phyloP scores from a whole-genome alignment of 768 basidiomycete genomes.

The Lactarius akahatsu region DNA sequence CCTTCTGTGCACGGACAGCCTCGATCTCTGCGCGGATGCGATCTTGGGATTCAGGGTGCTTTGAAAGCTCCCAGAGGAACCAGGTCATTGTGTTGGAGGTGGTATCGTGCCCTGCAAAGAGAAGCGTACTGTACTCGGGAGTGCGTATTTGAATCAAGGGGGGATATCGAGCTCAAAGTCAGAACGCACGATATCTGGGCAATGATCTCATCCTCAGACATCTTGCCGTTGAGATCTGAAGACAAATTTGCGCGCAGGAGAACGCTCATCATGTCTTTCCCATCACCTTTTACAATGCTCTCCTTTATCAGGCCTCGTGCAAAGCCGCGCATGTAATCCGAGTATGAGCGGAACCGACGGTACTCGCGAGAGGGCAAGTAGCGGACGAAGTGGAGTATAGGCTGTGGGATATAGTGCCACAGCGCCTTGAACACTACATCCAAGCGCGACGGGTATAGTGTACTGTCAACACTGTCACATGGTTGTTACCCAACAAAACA shows the following conservation, averaged over 20 bases:
- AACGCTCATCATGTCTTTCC: slow-evolving; percentile 27
- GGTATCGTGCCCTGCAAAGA: slow-evolving; percentile 29
- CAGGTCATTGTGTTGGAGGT: slow-evolving; percentile 22
- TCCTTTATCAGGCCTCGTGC: slow-evolving; percentile 17
- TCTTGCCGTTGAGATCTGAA: slow-evolving; percentile 3
- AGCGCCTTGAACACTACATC: slow-evolving; percentile 23
- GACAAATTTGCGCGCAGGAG: slow-evolving; percentile 27
- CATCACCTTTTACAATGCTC: slow-evolving; percentile 10
- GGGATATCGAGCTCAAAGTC: no score
- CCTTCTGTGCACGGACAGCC: slow-evolving; percentile 11
- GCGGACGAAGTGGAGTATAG: slow-evolving; percentile 24
- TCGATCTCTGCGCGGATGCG: slow-evolving; percentile 26
- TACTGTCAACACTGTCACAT: slow-evolving; percentile 25
- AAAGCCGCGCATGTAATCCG: slow-evolving; percentile 12
- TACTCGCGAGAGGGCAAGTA: slow-evolving; percentile 27
- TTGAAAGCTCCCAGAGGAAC: slow-evolving; percentile 28
- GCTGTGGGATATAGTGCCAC: slow-evolving; percentile 24
- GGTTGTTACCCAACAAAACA: neutral
- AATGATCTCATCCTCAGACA: slow-evolving; percentile 15
- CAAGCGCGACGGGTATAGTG: slow-evolving; percentile 22
- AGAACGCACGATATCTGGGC: slow-evolving; percentile 25
- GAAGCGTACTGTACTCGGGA: slow-evolving; percentile 9
- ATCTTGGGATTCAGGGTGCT: slow-evolving; percentile 23
- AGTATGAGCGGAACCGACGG: slow-evolving; percentile 21
- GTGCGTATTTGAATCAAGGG: neutral